These are phyloP conservation scores for Neonectria neomacrospora DNA, from an alignment of 2,329 filamentous ascomycete genomes.

Conservation along the genomic window DNA sequence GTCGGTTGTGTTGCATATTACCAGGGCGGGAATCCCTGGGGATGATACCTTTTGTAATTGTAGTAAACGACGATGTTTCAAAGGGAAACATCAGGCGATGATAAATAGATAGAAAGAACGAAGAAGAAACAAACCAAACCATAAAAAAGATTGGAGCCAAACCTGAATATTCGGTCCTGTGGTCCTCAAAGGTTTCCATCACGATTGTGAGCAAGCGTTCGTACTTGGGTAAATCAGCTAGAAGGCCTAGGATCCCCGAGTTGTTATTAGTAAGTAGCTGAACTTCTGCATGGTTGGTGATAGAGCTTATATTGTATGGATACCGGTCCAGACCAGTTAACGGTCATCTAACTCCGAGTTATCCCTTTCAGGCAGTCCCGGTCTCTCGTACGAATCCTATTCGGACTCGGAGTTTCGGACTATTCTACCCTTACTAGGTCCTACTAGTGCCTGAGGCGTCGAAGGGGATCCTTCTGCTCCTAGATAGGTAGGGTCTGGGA, in stretches of 20 bases:
- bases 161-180: background rate
- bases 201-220: background rate
- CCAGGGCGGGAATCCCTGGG: slow-evolving; percentile 6
- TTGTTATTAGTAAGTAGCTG: background rate
- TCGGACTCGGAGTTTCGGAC: background rate
- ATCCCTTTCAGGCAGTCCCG: background rate
- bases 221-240: background rate
- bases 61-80: slow-evolving; percentile 8
- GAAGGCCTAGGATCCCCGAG: background rate
- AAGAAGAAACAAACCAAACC: background rate
- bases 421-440: background rate
- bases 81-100: background rate
- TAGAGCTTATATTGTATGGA: background rate
- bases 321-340: background rate
- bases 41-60: slow-evolving; percentile 17
- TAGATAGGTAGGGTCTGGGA: slow-evolving; percentile 7
- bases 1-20: slow-evolving; percentile 8
- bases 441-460: slow-evolving; percentile 6
- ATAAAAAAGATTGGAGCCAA: background rate
- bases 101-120: slow-evolving; percentile 11
- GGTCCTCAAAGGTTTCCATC: background rate
- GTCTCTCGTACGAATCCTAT: background rate
- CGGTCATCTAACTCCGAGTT: background rate
- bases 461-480: background rate
- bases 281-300: background rate